Evolutionary conservation across 2,329 filamentous ascomycete genomes (phyloP).

Genomic region (Mycogone perniciosa): DNA sequence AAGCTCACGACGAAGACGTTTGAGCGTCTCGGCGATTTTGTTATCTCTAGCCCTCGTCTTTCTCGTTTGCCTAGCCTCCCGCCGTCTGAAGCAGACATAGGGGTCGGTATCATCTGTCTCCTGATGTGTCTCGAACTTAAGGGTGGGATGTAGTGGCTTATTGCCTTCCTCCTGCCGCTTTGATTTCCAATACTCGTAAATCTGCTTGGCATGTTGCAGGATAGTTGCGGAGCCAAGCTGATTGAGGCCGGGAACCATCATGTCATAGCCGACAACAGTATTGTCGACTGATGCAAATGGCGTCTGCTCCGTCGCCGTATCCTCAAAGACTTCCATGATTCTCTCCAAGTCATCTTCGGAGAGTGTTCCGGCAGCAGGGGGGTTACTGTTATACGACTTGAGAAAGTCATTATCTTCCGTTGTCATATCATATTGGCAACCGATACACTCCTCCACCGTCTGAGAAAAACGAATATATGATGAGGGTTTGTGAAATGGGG

Average conservation of each 20-base stretch:
- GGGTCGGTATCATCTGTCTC: slow-evolving; percentile 95
- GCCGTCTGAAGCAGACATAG: slow-evolving; percentile 94
- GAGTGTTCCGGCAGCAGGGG: slow-evolving; percentile 56
- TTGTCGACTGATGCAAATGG: slow-evolving; percentile 89
- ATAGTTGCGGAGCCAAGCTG: slow-evolving; percentile 44
- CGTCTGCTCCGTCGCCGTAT: slow-evolving; percentile 73
- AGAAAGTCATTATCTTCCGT: slow-evolving; percentile 84
- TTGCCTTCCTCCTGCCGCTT: slow-evolving; percentile 62
- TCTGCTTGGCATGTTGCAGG: slow-evolving; percentile 60
- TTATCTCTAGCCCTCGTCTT: slow-evolving; percentile 93
- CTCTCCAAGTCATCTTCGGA: slow-evolving; percentile 90
- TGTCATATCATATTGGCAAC: slow-evolving; percentile 89
- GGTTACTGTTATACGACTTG: slow-evolving; percentile 75
- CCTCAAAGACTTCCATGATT: slow-evolving; percentile 92
- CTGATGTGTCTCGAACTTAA: slow-evolving; percentile 92
- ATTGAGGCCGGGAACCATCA: slow-evolving; percentile 63
- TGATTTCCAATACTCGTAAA: slow-evolving; percentile 86
- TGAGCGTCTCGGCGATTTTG: slow-evolving; percentile 90
- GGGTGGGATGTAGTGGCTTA: slow-evolving; percentile 63
- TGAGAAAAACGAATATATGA: slow-evolving; percentile 98
- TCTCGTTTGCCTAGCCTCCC: slow-evolving; percentile 87
- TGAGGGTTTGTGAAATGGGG: slow-evolving; percentile 71
- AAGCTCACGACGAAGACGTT: slow-evolving; percentile 81
- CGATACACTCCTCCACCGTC: slow-evolving; percentile 92
- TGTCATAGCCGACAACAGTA: slow-evolving; percentile 69